These are phyloP conservation scores for Gastrolobium bilobum DNA, from an alignment of 306 rosid genomes.

Conservation along the genomic window DNA sequence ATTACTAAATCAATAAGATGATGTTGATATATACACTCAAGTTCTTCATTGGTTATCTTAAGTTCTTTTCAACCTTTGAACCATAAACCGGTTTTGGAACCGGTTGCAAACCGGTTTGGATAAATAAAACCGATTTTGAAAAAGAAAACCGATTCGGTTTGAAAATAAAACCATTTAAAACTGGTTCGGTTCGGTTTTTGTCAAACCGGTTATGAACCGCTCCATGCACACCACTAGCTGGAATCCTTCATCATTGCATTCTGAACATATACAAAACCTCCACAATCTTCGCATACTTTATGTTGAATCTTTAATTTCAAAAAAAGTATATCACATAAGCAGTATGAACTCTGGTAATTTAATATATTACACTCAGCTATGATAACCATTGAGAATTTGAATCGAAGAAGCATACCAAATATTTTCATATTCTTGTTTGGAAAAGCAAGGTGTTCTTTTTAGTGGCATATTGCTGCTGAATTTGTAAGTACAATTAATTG, in stretches of 20 bases:
- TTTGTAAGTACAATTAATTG: background rate
- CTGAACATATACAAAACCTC: conserved; percentile 90
- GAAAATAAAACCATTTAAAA: too few relatives aligned
- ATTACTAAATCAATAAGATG: too few relatives aligned
- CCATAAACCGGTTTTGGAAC: too few relatives aligned
- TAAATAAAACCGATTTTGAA: too few relatives aligned
- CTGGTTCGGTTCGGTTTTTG: too few relatives aligned
- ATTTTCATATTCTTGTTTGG: conserved; percentile 1
- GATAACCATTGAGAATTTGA: conserved; percentile 29
- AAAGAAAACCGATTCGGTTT: too few relatives aligned
- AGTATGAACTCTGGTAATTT: conserved; percentile 1
- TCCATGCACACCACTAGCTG: too few relatives aligned
- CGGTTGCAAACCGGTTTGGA: too few relatives aligned
- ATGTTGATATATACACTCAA: too few relatives aligned
- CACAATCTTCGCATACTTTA: conserved; percentile 73
- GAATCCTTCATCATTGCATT: conserved; percentile 96
- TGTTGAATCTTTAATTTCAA: conserved; percentile 64
- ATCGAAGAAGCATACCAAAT: conserved; percentile 8
- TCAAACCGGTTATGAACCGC: too few relatives aligned
- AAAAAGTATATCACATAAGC: conserved; percentile 7
- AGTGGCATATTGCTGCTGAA: background rate
- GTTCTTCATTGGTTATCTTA: too few relatives aligned
- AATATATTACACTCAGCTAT: background rate
- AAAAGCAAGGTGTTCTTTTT: conserved; percentile 7
- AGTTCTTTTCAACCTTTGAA: too few relatives aligned